phyloP scores from a whole-genome alignment of 106 monocot species.

The Acanthochlamys bracteata region DNA sequence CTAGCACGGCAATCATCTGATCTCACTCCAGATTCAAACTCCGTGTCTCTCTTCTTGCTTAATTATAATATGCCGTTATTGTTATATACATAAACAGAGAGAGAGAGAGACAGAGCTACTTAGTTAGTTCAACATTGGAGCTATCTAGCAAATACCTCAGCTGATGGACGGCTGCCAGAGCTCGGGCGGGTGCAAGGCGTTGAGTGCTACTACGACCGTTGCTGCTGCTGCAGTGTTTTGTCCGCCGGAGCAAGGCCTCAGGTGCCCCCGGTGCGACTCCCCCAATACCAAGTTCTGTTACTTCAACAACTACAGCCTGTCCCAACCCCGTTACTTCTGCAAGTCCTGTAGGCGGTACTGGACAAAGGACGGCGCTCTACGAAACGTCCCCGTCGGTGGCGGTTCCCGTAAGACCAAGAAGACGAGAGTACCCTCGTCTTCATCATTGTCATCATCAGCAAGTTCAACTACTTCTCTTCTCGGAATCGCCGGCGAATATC shows the following conservation, averaged over 20 bases:
- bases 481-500: not conserved
- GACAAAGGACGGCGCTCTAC: conserved; percentile 4
- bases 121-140: no score
- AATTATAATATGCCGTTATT: no score
- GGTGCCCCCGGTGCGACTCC: conserved; percentile 4
- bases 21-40: no score
- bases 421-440: conserved; percentile 8
- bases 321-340: conserved; percentile 29
- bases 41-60: no score
- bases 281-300: conserved; percentile 56
- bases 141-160: no score
- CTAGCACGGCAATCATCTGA: no score
- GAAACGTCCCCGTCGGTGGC: conserved; percentile 6
- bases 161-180: no score
- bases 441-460: conserved; percentile 3
- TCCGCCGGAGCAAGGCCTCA: conserved; percentile 1
- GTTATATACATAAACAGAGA: no score
- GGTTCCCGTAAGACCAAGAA: conserved; percentile 4
- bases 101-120: no score
- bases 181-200: no score
- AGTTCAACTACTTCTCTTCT: not conserved
- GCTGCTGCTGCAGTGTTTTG: not conserved
- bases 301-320: conserved; percentile 61
- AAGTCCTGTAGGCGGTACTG: conserved; percentile 7
- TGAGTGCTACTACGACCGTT: not conserved